Percentiles rank a stretch among this genome's conserved stretches.
Conservation (phyloP, 805 yeast genomes). For the Ogataea haglerorum region DNA sequence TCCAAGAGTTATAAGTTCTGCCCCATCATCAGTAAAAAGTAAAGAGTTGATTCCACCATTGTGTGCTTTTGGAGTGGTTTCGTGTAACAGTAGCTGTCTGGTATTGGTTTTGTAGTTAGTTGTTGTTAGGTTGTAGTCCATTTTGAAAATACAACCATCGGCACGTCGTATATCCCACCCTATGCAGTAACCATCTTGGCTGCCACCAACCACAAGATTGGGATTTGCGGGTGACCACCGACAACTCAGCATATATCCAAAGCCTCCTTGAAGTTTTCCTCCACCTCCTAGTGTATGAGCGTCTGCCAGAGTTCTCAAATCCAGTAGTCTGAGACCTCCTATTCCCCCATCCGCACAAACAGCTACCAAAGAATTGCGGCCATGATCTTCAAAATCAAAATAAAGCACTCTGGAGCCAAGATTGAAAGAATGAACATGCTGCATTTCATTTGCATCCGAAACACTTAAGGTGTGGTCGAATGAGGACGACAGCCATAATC, state of each 20-base stretch:
- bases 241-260: conserved; percentile 30
- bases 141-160: conserved; percentile 55
- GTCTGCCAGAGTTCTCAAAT: conserved; percentile 67
- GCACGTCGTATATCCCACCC: conserved; percentile 84
- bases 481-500: conserved; percentile 79
- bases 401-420: conserved; percentile 61
- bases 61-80: conserved; percentile 55
- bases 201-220: conserved; percentile 71
- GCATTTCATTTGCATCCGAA: conserved; percentile 73
- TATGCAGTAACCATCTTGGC: conserved; percentile 73
- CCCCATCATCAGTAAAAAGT: conserved; percentile 68
- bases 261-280: conserved; percentile 29
- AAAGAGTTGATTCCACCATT: conserved; percentile 76
- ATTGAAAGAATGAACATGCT: conserved; percentile 64
- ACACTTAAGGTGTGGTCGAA: conserved; percentile 73
- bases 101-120: conserved; percentile 21
- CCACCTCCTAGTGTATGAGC: conserved; percentile 59
- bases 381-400: conserved; percentile 55
- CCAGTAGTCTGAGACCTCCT: conserved; percentile 52
- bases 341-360: conserved; percentile 61
- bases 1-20: conserved; percentile 62
- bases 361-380: conserved; percentile 54
- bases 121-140: conserved; percentile 45
- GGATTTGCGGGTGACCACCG: conserved; percentile 67
- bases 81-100: conserved; percentile 22